Evolutionary conservation across 2,329 filamentous ascomycete species (phyloP), one percentile per base, ranked within the genome.

Genomic region (Fusarium sulawesiense): DNA sequence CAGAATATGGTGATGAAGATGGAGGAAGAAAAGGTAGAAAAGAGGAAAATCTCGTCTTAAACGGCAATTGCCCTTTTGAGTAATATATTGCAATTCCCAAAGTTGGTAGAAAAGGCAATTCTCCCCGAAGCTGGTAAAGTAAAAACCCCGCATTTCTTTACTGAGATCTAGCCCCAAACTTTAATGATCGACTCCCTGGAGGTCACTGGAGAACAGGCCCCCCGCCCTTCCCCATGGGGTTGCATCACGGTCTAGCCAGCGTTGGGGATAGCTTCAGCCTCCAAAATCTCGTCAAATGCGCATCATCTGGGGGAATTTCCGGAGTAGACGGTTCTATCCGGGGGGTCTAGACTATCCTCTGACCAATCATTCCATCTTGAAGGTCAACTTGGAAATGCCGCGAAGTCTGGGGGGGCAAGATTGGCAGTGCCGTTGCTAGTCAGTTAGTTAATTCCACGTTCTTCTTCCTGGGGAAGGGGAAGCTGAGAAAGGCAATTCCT

Each of bases 181-280:
- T 60, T 68, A 62, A 54, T 16, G 37, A 14, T 10, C 32, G 21
- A 32, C 25, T 27, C 27, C 46, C 40, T 48, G 23, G 62, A 32
- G 10, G 37, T 56, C 42, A 56, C 58, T 63, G 61, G 49, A 34
- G 44, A 46, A 49, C 7, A 42, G 14, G 42, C 21, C 32, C 32
- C 48, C 29, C 34, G 50, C 18, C 14, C 20, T 71, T 71, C 70
- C 70, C 70, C 70, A 65, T 56, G 69, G 70, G 70, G 49, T 34
- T 49, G 47, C 41, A 20, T 34, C 34, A 7, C 23, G 25, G 32
- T 51, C 48, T 51, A 51, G 30, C 11, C 21, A 27, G n/a, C 18
- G 20, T 51, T 40, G 32, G 18, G 42, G 53, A 49, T 64, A 41
- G 64, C 60, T 64, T 64, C 56, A 45, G 9, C 56, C 47, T 46